Evolutionary conservation across 2,329 filamentous ascomycete genomes (phyloP).

Genomic region (Fusarium clavum): DNA sequence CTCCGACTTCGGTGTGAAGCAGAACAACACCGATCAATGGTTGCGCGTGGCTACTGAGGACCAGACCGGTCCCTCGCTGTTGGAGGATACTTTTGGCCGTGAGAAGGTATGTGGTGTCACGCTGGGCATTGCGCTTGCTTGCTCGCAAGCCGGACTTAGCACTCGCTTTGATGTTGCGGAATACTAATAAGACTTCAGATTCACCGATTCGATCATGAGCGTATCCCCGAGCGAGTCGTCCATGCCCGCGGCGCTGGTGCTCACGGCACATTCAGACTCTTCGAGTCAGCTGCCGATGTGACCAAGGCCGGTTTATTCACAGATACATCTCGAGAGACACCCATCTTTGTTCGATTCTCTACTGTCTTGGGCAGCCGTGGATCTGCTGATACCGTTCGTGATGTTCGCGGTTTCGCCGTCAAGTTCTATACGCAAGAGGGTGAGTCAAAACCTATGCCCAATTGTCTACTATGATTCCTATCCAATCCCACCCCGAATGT

Average conservation of each 20-base stretch:
- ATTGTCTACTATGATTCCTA: no score
- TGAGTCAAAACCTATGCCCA: not conserved
- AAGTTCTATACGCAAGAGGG: slow-evolving; percentile 77
- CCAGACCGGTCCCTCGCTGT: slow-evolving; percentile 72
- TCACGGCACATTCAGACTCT: slow-evolving; percentile 76
- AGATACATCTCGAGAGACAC: slow-evolving; percentile 63
- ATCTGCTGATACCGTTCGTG: slow-evolving; percentile 84
- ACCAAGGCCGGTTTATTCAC: slow-evolving; percentile 73
- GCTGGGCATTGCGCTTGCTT: not conserved
- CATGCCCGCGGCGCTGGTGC: slow-evolving; percentile 78
- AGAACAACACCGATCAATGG: slow-evolving; percentile 82
- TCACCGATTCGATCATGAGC: slow-evolving; percentile 76
- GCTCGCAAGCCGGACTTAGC: no score
- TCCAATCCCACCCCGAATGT: no score
- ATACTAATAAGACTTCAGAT: slow-evolving; percentile 59
- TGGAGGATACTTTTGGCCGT: slow-evolving; percentile 78
- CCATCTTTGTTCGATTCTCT: slow-evolving; percentile 70
- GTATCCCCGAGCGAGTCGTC: slow-evolving; percentile 72
- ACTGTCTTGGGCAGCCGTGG: slow-evolving; percentile 81
- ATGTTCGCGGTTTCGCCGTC: slow-evolving; percentile 82
- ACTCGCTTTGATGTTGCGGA: no score
- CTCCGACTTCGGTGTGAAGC: slow-evolving; percentile 80
- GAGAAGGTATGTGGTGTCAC: slow-evolving; percentile 70
- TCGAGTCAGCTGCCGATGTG: slow-evolving; percentile 73
- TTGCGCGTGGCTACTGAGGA: slow-evolving; percentile 72